phyloP scores from a whole-genome alignment of 2,329 filamentous ascomycete genomes.

The Chaetomium globosum region DNA sequence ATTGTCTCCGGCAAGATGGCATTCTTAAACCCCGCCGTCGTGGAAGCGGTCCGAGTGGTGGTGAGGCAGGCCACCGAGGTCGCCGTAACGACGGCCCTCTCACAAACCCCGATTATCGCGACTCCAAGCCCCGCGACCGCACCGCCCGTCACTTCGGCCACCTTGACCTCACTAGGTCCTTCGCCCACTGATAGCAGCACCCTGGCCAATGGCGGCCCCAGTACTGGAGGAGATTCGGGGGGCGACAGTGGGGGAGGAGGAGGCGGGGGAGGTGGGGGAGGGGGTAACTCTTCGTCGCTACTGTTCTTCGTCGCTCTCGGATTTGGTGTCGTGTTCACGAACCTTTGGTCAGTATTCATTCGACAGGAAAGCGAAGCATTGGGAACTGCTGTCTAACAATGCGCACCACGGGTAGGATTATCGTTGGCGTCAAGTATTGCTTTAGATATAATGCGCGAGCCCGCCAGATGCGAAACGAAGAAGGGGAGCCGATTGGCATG shows the following conservation, averaged over 20 bases:
- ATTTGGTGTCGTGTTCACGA: constrained; percentile 98
- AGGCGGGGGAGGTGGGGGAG: constrained; percentile 36
- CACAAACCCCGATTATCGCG: background rate
- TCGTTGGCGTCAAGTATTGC: constrained; percentile 98
- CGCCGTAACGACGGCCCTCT: constrained; percentile 9
- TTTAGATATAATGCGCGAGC: constrained; percentile 97
- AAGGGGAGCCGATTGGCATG: constrained; percentile 86
- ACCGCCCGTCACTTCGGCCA: background rate
- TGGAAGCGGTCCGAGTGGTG: constrained; percentile 37
- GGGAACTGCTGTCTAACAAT: constrained; percentile 7
- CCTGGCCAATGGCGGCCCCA: constrained; percentile 23
- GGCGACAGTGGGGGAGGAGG: constrained; percentile 32
- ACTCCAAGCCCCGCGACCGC: constrained; percentile 3
- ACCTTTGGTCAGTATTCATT: constrained; percentile 79
- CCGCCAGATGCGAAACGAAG: constrained; percentile 75
- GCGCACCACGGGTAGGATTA: constrained; percentile 70
- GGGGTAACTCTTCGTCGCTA: constrained; percentile 65
- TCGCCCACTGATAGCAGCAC: constrained; percentile 22
- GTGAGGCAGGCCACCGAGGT: constrained; percentile 36
- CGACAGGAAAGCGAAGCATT: background rate
- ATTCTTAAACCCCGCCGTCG: constrained; percentile 36
- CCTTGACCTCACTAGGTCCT: constrained; percentile 24
- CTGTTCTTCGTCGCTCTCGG: constrained; percentile 94
- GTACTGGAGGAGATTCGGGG: constrained; percentile 27
- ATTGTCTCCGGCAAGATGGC: constrained; percentile 35